Evolutionary conservation across 345 rosid species (phyloP).

Genomic region (Hibiscus tridactylites): DNA sequence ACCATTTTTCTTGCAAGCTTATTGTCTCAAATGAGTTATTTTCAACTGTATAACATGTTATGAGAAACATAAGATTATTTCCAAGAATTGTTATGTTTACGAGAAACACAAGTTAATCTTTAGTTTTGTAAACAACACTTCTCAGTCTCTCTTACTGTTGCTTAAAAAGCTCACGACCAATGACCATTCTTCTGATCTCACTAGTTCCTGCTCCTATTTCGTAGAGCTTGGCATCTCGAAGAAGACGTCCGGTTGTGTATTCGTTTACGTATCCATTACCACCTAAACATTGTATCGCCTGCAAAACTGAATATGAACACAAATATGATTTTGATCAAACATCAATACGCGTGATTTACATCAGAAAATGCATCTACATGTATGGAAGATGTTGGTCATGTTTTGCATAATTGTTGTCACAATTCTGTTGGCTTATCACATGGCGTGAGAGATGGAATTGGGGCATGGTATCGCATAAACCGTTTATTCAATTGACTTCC

Average conservation of each 20-base stretch:
- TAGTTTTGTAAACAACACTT: neutral
- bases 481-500: conserved; percentile 98
- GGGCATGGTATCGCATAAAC: conserved; percentile 97
- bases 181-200: conserved; percentile 87
- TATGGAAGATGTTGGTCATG: conserved; percentile 4
- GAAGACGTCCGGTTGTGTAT: conserved; percentile 78
- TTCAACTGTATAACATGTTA: too few species aligned
- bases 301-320: conserved; percentile 15
- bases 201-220: conserved; percentile 98
- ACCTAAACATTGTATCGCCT: conserved; percentile 97
- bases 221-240: conserved; percentile 86
- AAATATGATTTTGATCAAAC: neutral
- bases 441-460: conserved; percentile 99
- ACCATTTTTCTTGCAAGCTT: too few species aligned
- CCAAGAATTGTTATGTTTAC: neutral
- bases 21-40: too few species aligned
- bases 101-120: neutral
- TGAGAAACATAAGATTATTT: neutral
- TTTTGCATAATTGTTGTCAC: conserved; percentile 15
- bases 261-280: conserved; percentile 95
- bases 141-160: conserved; percentile 25
- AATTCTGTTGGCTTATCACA: conserved; percentile 27
- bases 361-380: neutral
- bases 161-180: conserved; percentile 85
- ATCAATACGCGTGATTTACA: neutral